A percentile compares a stretch with the other conserved stretches of the same genome.
These are phyloP conservation scores for Pythium aphanidermatum DNA, from an alignment of 352 stramenopile genomes.

Conservation along the genomic window DNA sequence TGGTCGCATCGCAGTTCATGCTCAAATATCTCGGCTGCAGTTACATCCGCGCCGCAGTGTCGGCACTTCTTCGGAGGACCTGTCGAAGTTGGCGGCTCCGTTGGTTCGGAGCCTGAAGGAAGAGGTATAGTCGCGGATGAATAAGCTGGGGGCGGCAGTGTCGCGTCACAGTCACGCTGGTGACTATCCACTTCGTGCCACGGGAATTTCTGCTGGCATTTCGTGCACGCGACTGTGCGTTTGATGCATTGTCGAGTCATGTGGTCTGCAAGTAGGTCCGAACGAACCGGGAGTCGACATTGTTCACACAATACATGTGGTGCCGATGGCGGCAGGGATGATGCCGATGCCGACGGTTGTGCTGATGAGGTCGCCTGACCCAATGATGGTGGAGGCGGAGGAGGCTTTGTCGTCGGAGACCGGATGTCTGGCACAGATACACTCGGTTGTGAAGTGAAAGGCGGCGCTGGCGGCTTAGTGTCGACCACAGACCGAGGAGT, in stretches of 20 bases:
- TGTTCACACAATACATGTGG: slow-evolving; percentile 26
- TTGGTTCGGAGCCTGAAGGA: neutral
- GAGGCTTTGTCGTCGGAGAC: neutral
- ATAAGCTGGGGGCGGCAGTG: neutral
- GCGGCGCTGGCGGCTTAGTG: neutral
- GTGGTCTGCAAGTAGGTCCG: slow-evolving; percentile 42
- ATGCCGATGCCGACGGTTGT: neutral
- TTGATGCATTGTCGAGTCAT: slow-evolving; percentile 53
- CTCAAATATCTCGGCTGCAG: slow-evolving; percentile 40
- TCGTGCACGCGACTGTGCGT: slow-evolving; percentile 32
- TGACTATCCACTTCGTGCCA: slow-evolving; percentile 44
- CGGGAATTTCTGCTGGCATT: slow-evolving; percentile 32
- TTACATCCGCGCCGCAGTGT: slow-evolving; percentile 47
- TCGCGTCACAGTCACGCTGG: slow-evolving; percentile 9
- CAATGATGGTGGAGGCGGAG: no score
- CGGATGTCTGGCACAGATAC: neutral
- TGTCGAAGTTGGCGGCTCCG: slow-evolving; percentile 2
- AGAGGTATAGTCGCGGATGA: no score
- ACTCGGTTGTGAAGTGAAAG: no score
- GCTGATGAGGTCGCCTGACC: no score
- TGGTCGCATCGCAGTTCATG: slow-evolving; percentile 77
- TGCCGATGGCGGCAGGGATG: neutral
- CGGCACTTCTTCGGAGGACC: slow-evolving; percentile 81
- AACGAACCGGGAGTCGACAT: slow-evolving; percentile 46
- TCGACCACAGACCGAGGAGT: neutral